Evolutionary conservation across 2,329 filamentous ascomycete species (phyloP).

Genomic region (Epichloe gansuensis): DNA sequence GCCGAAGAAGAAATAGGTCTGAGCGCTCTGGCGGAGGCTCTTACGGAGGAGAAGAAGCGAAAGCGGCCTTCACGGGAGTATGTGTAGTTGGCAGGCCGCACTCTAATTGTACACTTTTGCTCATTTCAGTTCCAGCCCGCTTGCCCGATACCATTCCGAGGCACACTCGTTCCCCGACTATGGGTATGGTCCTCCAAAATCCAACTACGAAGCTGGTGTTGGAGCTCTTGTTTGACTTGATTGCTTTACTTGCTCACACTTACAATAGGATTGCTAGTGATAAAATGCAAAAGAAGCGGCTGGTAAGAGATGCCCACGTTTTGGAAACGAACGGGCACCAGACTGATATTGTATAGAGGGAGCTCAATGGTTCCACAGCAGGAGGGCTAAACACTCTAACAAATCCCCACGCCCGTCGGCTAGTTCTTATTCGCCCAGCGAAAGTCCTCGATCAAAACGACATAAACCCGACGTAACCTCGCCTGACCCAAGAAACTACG

Average conservation of each 20-base stretch:
- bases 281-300: conserved; percentile 12
- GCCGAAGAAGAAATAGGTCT: conserved; percentile 1
- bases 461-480: background rate
- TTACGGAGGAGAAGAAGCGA: conserved; percentile 8
- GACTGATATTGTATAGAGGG: conserved; percentile 2
- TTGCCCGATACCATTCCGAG: conserved; percentile 23
- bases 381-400: conserved; percentile 7
- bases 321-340: background rate
- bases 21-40: conserved; percentile 1
- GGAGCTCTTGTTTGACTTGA: background rate
- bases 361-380: conserved; percentile 1
- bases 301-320: conserved; percentile 12
- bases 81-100: conserved; percentile 7
- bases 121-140: conserved; percentile 14
- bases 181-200: conserved; percentile 20
- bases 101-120: background rate
- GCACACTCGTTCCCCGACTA: conserved; percentile 30
- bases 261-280: conserved; percentile 11
- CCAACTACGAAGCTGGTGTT: background rate
- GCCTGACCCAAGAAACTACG: background rate
- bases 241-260: conserved; percentile 9
- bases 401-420: background rate
- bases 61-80: conserved; percentile 20
- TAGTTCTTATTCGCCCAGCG: background rate
- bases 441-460: conserved; percentile 3